Evolutionary conservation across 805 yeast species (phyloP).

Genomic region (Yueomyces sinensis): DNA sequence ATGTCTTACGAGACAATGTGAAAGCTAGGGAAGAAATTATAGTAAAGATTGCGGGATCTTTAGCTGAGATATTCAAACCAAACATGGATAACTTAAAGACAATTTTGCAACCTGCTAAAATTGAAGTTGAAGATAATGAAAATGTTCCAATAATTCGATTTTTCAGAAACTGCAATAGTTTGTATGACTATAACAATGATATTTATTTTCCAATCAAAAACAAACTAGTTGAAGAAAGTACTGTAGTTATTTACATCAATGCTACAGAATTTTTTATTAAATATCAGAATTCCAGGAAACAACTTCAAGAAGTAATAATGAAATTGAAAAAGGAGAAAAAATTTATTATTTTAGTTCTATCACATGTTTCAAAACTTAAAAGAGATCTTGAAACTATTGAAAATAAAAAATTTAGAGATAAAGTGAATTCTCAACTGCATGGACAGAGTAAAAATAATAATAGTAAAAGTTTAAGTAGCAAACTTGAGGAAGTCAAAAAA

Average conservation of each 20-base stretch:
- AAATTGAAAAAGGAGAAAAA: conserved; percentile 13
- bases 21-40: conserved; percentile 40
- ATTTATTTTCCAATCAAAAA: conserved; percentile 40
- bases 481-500: conserved; percentile 7
- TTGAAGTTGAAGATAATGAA: conserved; percentile 8
- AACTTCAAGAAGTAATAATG: conserved; percentile 13
- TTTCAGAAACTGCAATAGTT: conserved; percentile 35
- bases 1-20: conserved; percentile 30
- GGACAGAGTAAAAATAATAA: neutral
- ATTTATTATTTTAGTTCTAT: conserved; percentile 31
- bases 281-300: conserved; percentile 18
- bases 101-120: conserved; percentile 14
- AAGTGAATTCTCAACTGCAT: conserved; percentile 22
- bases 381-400: conserved; percentile 31
- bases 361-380: conserved; percentile 36
- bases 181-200: conserved; percentile 35
- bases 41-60: conserved; percentile 26
- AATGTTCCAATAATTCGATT: conserved; percentile 36
- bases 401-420: conserved; percentile 31
- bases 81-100: conserved; percentile 9
- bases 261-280: conserved; percentile 32
- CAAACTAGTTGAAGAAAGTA: conserved; percentile 30
- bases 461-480: conserved; percentile 2
- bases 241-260: conserved; percentile 31
- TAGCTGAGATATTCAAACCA: conserved; percentile 21